Conservation (phyloP, 306 rosid species). For the Hippophae rhamnoides region DNA sequence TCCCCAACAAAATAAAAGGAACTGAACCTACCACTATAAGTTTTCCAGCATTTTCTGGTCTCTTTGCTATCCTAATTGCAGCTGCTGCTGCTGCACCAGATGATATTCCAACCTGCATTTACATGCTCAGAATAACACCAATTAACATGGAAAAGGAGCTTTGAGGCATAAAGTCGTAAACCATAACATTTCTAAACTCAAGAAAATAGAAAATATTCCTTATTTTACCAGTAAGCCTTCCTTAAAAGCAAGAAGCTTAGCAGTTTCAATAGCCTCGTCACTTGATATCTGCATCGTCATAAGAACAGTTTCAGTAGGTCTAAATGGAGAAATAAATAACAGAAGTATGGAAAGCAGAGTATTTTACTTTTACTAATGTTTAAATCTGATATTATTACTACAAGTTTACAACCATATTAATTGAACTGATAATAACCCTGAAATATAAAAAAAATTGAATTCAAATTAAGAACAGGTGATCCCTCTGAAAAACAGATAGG, state of each 20-base stretch:
- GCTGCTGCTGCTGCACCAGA: slow-evolving; percentile 95
- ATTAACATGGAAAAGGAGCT: neutral
- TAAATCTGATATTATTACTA: too few relatives aligned
- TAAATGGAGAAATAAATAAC: neutral
- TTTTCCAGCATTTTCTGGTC: slow-evolving; percentile 86
- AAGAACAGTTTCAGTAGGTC: slow-evolving; percentile 4
- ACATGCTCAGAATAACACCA: slow-evolving; percentile 10
- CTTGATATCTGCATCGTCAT: slow-evolving; percentile 61
- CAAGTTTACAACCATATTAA: too few relatives aligned
- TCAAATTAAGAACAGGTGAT: too few relatives aligned
- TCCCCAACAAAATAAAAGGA: neutral
- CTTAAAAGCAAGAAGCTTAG: slow-evolving; percentile 71
- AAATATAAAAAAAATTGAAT: too few relatives aligned
- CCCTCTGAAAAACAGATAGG: too few relatives aligned
- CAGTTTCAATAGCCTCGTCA: slow-evolving; percentile 82
- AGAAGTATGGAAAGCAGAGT: neutral
- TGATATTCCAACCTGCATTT: slow-evolving; percentile 81
- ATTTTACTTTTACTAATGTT: neutral
- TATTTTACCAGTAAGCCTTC: slow-evolving; percentile 73
- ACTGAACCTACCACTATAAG: slow-evolving; percentile 76
- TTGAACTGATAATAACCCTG: too few relatives aligned
- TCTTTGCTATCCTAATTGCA: slow-evolving; percentile 66
- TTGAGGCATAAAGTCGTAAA: neutral
- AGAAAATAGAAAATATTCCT: neutral
- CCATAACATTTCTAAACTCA: neutral